Base-by-base conservation (phyloP, 768 basidiomycete species). In the Mycena polygramma region DNA sequence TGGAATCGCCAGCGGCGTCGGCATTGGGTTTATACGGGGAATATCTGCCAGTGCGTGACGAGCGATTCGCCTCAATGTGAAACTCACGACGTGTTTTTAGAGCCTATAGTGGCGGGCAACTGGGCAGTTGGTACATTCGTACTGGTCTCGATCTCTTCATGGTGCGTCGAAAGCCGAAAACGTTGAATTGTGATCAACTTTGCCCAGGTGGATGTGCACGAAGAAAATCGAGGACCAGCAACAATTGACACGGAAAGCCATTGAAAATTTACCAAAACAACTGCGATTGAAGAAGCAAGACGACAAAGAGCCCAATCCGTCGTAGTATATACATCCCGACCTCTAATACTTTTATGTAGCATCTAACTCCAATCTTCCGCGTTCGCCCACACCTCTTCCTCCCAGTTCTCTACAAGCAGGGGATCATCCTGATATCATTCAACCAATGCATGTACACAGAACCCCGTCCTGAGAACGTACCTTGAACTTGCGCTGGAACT, bases 111-210 rank as follows among this genome's bases (percentile, higher is more conserved):
- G 46, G 93, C 92, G 45, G 91, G 88, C 4, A 89, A 94, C 77
- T 95, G 94, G 94, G 93, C 91, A 17, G 85, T 94, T 22, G 92
- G 89, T 8, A 90, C 93, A 2, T 95, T 93, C 75, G 81, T 88
- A 71, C 70, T 90, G 24, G 84, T 94, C 48, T 91, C 93, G 4
- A 63, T 90, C 3, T 89, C 89, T 54, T 89, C 91, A 26, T 94
- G 91, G 93, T 94, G 24, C 61, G 8, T 48, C 36, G 26, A 3
- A 5, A 8, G 5, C 59, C 19, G 2, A 7, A 26, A 22, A 37
- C 69, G 89, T 84, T n/a, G 54, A 35, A 43, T 11, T 43, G 17
- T 19, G 15, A 57, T 55, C 22, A 30, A 46, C 24, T 30, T 37
- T 64, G 30, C 30, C 37, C 36, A 71, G 70, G 65, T 39, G 35